These are phyloP conservation scores for Naganishia sp. DNA, from an alignment of 1,284 basidiomycete species.

Conservation along the genomic window DNA sequence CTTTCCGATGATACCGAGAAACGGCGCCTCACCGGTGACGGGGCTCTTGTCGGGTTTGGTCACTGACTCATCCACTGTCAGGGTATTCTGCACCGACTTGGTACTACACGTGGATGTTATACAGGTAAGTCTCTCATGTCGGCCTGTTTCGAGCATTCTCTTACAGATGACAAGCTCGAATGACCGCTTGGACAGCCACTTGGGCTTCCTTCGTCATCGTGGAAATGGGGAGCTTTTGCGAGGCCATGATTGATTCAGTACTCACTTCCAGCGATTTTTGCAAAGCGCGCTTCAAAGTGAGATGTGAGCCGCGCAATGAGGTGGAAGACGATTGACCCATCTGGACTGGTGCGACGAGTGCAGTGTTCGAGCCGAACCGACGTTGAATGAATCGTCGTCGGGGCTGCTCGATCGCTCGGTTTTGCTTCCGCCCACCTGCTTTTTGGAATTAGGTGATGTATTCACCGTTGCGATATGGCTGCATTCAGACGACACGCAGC, in stretches of 20 bases:
- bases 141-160: slow-evolving; percentile 31
- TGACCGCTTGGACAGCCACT: slow-evolving; percentile 85
- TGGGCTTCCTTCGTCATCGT: slow-evolving; percentile 49
- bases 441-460: slow-evolving; percentile 6
- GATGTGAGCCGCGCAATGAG: background rate
- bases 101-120: slow-evolving; percentile 59
- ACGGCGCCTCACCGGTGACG: slow-evolving; percentile 71
- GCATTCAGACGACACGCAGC: background rate
- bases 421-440: slow-evolving; percentile 16
- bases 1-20: background rate
- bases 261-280: background rate
- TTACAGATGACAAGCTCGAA: slow-evolving; percentile 70
- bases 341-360: background rate
- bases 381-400: background rate
- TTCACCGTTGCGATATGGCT: background rate
- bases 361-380: background rate
- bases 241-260: slow-evolving; percentile 28
- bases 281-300: background rate
- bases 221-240: slow-evolving; percentile 44
- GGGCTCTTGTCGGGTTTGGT: slow-evolving; percentile 94
- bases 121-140: background rate
- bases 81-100: slow-evolving; percentile 80
- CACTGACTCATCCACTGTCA: slow-evolving; percentile 83
- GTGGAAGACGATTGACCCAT: slow-evolving; percentile 20
- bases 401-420: background rate